Conservation (phyloP, 2,329 filamentous ascomycete genomes). For the Aspergillus sp. region DNA sequence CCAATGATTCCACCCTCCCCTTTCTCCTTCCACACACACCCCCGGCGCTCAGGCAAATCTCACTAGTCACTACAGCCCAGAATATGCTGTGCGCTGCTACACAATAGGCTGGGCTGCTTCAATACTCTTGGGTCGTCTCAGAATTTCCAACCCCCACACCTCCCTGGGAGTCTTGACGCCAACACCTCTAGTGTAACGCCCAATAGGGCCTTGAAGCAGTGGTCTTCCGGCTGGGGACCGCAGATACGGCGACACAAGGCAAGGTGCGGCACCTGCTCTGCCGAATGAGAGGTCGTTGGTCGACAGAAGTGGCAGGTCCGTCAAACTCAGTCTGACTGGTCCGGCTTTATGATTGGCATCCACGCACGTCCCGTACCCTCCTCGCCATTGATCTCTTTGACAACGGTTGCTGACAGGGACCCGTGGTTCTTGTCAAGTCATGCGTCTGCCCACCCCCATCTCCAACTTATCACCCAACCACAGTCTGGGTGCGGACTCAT, state of each 20-base stretch:
- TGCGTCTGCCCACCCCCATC: slow-evolving; percentile 14
- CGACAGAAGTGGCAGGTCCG: not conserved
- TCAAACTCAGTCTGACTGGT: slow-evolving; percentile 10
- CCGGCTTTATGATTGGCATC: slow-evolving; percentile 9
- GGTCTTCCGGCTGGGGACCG: slow-evolving; percentile 19
- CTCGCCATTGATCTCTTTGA: not conserved
- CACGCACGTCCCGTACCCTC: not conserved
- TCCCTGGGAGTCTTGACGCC: slow-evolving; percentile 1
- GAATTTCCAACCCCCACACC: not conserved
- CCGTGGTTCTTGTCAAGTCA: slow-evolving; percentile 19
- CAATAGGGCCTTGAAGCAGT: slow-evolving; percentile 20
- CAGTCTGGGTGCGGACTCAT: not conserved
- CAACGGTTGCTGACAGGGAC: slow-evolving; percentile 10
- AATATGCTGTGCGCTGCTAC: slow-evolving; percentile 1
- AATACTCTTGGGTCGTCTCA: not conserved
- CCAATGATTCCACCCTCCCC: slow-evolving; percentile 3
- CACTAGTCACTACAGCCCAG: not conserved
- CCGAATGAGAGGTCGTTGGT: slow-evolving; percentile 6
- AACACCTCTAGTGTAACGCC: slow-evolving; percentile 11
- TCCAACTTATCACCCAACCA: not conserved
- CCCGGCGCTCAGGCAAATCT: slow-evolving; percentile 6
- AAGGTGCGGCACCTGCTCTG: slow-evolving; percentile 4
- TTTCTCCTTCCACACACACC: no score
- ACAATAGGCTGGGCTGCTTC: slow-evolving; percentile 3
- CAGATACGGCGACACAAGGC: slow-evolving; percentile 11